phyloP scores from a whole-genome alignment of 306 rosid species.

The Pterocarpus macrocarpus region DNA sequence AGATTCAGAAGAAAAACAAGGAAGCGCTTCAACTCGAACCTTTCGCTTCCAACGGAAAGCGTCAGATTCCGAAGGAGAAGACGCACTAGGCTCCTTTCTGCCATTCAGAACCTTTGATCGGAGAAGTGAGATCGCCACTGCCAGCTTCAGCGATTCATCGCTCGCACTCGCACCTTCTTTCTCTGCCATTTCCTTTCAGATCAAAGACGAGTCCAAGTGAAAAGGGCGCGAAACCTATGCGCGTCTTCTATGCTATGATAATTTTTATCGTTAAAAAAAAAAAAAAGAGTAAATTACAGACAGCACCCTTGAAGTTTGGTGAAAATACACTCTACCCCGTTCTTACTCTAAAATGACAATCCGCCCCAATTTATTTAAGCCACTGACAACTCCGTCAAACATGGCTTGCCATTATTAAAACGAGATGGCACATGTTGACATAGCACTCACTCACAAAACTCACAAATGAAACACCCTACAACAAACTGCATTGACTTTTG shows the following conservation, averaged over 20 bases:
- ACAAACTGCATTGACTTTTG: too few relatives aligned
- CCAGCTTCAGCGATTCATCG: constrained; percentile 75
- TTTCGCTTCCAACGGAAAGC: constrained; percentile 91
- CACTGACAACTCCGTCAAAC: too few relatives aligned
- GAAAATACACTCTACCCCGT: too few relatives aligned
- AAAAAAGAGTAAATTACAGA: too few relatives aligned
- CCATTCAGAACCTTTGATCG: constrained; percentile 65
- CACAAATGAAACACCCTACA: too few relatives aligned
- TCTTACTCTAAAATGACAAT: too few relatives aligned
- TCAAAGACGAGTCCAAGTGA: not conserved
- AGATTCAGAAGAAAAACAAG: constrained; percentile 5
- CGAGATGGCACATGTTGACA: too few relatives aligned
- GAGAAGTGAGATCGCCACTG: constrained; percentile 81
- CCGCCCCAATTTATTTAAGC: too few relatives aligned
- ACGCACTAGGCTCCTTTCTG: constrained; percentile 39
- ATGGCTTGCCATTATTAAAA: too few relatives aligned
- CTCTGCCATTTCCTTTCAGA: constrained; percentile 55
- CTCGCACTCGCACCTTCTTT: constrained; percentile 42
- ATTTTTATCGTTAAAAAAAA: too few relatives aligned
- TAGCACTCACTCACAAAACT: too few relatives aligned
- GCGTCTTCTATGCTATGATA: not conserved
- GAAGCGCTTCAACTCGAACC: constrained; percentile 52
- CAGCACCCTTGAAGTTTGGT: too few relatives aligned
- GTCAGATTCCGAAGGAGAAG: constrained; percentile 63
- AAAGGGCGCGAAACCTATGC: constrained; percentile 38